These are phyloP conservation scores for Aspergillus bombycis DNA, from an alignment of 2,329 filamentous ascomycete genomes.

Conservation along the genomic window DNA sequence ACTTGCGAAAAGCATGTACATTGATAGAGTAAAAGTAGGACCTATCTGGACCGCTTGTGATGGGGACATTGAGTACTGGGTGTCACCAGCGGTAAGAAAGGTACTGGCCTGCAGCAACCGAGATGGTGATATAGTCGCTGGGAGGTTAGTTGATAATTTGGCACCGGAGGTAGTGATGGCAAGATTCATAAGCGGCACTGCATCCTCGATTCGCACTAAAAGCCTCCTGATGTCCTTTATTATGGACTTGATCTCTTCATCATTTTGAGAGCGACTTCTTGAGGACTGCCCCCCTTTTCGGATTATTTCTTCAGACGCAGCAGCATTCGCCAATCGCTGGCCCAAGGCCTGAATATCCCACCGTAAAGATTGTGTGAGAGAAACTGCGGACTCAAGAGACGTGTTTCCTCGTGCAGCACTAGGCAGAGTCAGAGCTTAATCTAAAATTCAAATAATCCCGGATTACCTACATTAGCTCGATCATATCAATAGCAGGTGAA, in stretches of 20 bases:
- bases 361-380: slow-evolving; percentile 79
- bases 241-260: slow-evolving; percentile 69
- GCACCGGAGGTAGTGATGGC: slow-evolving; percentile 94
- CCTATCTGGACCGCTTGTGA: slow-evolving; percentile 76
- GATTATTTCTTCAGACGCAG: slow-evolving; percentile 58
- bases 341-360: slow-evolving; percentile 82
- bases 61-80: slow-evolving; percentile 71
- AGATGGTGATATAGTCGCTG: slow-evolving; percentile 84
- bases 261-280: slow-evolving; percentile 58
- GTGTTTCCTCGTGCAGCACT: slow-evolving; percentile 74
- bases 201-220: slow-evolving; percentile 80
- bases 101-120: slow-evolving; percentile 90
- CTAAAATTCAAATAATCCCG: not conserved
- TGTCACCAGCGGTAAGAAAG: slow-evolving; percentile 83
- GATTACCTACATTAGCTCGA: slow-evolving; percentile 74
- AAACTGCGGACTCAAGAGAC: slow-evolving; percentile 80
- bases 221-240: slow-evolving; percentile 75
- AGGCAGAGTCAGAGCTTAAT: not conserved
- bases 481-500: slow-evolving; percentile 87
- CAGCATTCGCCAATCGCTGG: slow-evolving; percentile 71
- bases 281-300: slow-evolving; percentile 36
- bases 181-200: slow-evolving; percentile 87
- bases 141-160: slow-evolving; percentile 77
- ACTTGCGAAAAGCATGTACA: slow-evolving; percentile 93
- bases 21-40: slow-evolving; percentile 78